Conservation (phyloP, 306 rosid genomes). For the Arachis stenosperma region DNA sequence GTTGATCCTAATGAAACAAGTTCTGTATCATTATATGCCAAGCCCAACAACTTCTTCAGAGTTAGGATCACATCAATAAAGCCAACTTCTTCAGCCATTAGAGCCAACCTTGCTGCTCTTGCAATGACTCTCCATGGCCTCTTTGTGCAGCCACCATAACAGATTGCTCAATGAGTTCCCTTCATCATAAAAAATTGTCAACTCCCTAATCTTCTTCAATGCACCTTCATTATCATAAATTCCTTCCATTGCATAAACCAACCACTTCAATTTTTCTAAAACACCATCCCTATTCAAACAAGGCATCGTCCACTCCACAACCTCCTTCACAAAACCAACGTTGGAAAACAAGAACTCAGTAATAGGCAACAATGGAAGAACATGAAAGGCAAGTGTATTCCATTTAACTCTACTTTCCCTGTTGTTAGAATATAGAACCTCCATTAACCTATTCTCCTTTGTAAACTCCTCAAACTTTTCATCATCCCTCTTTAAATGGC, state of each 20-base stretch:
- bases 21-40: slow-evolving; percentile 64
- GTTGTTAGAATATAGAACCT: too few relatives aligned
- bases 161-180: slow-evolving; percentile 42
- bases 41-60: slow-evolving; percentile 62
- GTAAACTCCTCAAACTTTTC: slow-evolving; percentile 11
- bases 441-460: slow-evolving; percentile 39
- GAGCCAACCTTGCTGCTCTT: slow-evolving; percentile 76
- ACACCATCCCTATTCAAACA: too few relatives aligned
- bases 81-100: slow-evolving; percentile 73
- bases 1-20: slow-evolving; percentile 59
- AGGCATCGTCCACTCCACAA: slow-evolving; percentile 37
- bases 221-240: slow-evolving; percentile 54
- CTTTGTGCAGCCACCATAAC: slow-evolving; percentile 54
- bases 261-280: too few relatives aligned
- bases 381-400: neutral
- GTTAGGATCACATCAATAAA: slow-evolving; percentile 52
- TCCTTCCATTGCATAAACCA: slow-evolving; percentile 34
- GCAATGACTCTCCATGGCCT: too few relatives aligned
- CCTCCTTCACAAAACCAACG: slow-evolving; percentile 50
- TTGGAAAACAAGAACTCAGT: slow-evolving; percentile 59
- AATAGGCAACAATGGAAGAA: slow-evolving; percentile 64
- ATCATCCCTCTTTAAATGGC: slow-evolving; percentile 54
- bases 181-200: too few relatives aligned
- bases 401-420: too few relatives aligned
- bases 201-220: slow-evolving; percentile 42